Evolutionary conservation across 192 early-diverging fungal genomes (phyloP), one percentile per base, ranked within the genome.

Genomic region (Coemansia guatemalensis): DNA sequence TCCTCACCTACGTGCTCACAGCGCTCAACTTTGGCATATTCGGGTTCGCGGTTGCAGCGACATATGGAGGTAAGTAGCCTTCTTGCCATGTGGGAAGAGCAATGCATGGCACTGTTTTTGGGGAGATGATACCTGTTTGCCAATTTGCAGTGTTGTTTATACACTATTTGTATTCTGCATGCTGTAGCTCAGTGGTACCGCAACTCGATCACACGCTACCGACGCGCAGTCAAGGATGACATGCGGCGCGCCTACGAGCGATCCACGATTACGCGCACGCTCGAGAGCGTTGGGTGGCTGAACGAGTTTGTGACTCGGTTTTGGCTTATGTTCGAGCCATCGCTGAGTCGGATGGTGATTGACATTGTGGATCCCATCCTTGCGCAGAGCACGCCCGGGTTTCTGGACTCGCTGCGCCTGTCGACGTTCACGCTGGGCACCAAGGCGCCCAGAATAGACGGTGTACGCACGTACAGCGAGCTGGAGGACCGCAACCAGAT

Each of bases 271-370:
- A 85, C 78, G 8, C 67, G 69, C 7, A 81, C 78, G 20, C 71
- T 85, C 44, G 86, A 88, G 69, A 81, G 88, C 44, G 92, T 88
- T 14, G 93, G 93, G 49, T 97, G 95, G 95, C 81, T 97, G 48
- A 97, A 97, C 72, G 85, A 87, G 80, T 93, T 94, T 76, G 71
- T 93, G 56, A 82, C 83, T 24, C 83, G 88, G 51, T 95, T 94
- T 79, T 97, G 95, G 95, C 73, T 90, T 18, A 92, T 89, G 59
- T 95, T 90, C 60, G 95, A 97, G 75, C 93, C 94, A 33, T 86
- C 86, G 26, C 84, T 97, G 53, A 88, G 89, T 56, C 83, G 87
- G 47, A 83, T 86, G 39, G 84, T 95, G 22, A 85, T 90, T 25
- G 82, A 87, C 23, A 84, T 65, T 27, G 90, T 87, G 24, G 90